phyloP scores from a whole-genome alignment of 2,329 filamentous ascomycete genomes.

The Lachnellula hyalina region DNA sequence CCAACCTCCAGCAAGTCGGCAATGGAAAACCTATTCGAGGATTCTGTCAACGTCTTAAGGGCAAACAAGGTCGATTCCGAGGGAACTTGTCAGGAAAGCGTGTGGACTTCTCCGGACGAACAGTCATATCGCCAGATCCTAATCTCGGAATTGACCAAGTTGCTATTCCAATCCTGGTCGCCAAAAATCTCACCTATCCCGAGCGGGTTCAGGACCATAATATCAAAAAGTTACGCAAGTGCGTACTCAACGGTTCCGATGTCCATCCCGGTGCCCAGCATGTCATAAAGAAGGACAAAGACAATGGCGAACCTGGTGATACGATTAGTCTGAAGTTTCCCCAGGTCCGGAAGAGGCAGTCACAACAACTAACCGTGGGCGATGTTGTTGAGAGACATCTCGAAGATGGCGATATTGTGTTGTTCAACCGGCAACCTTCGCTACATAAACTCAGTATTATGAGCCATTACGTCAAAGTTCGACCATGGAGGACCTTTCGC shows the following conservation, averaged over 20 bases:
- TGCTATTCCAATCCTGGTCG: slow-evolving; percentile 84
- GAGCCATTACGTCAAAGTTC: slow-evolving; percentile 86
- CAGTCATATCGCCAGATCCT: slow-evolving; percentile 95
- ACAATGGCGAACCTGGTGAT: slow-evolving; percentile 44
- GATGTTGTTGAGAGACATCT: slow-evolving; percentile 93
- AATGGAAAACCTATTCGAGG: slow-evolving; percentile 86
- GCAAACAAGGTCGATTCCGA: slow-evolving; percentile 94
- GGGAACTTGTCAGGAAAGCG: slow-evolving; percentile 97
- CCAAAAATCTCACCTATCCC: slow-evolving; percentile 92
- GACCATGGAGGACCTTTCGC: slow-evolving; percentile 92
- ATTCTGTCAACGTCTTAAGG: slow-evolving; percentile 92
- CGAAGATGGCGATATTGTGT: slow-evolving; percentile 89
- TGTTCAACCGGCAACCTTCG: slow-evolving; percentile 97
- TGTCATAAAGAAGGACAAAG: slow-evolving; percentile 59
- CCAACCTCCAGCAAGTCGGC: slow-evolving; percentile 82
- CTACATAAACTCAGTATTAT: slow-evolving; percentile 99
- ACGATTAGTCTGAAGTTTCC: slow-evolving; percentile 73
- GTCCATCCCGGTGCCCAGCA: slow-evolving; percentile 86
- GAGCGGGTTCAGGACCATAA: slow-evolving; percentile 84
- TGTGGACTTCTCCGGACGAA: slow-evolving; percentile 96
- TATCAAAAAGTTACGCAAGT: slow-evolving; percentile 69
- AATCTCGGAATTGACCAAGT: slow-evolving; percentile 93
- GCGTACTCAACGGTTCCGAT: slow-evolving; percentile 69
- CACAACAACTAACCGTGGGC: slow-evolving; percentile 69
- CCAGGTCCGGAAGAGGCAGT: slow-evolving; percentile 59